phyloP scores from a whole-genome alignment of 805 yeast species.

The Priceomyces castillae region DNA sequence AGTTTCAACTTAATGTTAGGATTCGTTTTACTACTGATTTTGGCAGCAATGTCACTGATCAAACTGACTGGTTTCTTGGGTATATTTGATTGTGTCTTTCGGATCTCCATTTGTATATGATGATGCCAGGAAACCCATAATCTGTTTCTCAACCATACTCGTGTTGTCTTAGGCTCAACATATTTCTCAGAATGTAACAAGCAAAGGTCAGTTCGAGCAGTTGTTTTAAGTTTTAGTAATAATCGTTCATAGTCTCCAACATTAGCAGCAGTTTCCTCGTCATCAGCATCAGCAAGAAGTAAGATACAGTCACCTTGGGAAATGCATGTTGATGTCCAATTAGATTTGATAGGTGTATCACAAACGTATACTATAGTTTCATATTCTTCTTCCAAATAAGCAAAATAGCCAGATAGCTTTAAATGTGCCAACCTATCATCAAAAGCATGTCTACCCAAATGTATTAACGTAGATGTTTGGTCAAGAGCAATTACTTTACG shows the following conservation, averaged over 20 bases:
- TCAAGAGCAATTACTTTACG: constrained; percentile 75
- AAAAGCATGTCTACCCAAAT: constrained; percentile 89
- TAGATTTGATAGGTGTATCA: constrained; percentile 76
- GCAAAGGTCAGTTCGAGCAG: constrained; percentile 85
- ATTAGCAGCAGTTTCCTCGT: constrained; percentile 52
- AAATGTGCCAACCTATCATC: constrained; percentile 75
- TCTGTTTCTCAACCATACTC: constrained; percentile 78
- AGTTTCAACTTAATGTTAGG: constrained; percentile 31
- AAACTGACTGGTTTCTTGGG: constrained; percentile 21
- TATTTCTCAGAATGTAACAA: constrained; percentile 77
- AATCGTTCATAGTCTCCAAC: constrained; percentile 85
- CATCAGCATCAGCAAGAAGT: constrained; percentile 78
- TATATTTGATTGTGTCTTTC: constrained; percentile 17
- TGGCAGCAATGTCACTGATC: constrained; percentile 36
- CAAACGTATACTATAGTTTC: constrained; percentile 88
- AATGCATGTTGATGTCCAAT: constrained; percentile 91
- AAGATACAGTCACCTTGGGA: constrained; percentile 95
- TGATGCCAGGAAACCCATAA: constrained; percentile 93
- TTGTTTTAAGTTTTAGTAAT: constrained; percentile 68
- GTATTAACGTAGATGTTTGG: constrained; percentile 74
- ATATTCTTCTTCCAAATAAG: constrained; percentile 85
- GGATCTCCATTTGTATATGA: constrained; percentile 70
- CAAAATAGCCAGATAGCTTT: constrained; percentile 84
- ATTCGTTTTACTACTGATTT: constrained; percentile 30
- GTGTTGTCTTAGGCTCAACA: constrained; percentile 84